These are phyloP conservation scores for Trametes versicolor DNA, from an alignment of 1,284 basidiomycete species.

Conservation along the genomic window DNA sequence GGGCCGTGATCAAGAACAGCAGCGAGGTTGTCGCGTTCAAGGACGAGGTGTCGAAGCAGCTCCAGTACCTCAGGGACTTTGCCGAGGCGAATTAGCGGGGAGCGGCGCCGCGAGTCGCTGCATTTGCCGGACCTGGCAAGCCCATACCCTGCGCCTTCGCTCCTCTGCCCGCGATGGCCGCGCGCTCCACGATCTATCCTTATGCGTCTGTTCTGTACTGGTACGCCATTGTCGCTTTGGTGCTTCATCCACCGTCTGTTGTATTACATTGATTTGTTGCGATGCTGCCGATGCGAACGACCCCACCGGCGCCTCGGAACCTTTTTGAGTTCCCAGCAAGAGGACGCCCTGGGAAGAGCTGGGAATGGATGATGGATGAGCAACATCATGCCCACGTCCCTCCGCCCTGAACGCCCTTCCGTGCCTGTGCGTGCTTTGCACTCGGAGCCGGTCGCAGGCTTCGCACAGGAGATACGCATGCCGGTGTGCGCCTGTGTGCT, in stretches of 20 bases:
- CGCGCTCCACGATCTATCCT: slow-evolving; percentile 11
- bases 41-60: slow-evolving; percentile 73
- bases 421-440: slow-evolving; percentile 6
- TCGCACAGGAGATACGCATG: slow-evolving; percentile 4
- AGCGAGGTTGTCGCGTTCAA: slow-evolving; percentile 83
- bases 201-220: slow-evolving; percentile 12
- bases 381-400: background rate
- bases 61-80: slow-evolving; percentile 71
- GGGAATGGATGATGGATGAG: slow-evolving; percentile 1
- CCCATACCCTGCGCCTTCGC: background rate
- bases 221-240: background rate
- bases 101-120: background rate
- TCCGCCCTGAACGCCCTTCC: background rate
- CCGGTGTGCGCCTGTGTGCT: slow-evolving; percentile 7
- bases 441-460: slow-evolving; percentile 15
- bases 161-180: background rate
- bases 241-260: slow-evolving; percentile 17
- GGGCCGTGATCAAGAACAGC: slow-evolving; percentile 83
- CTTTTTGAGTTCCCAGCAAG: slow-evolving; percentile 11
- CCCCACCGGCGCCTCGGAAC: slow-evolving; percentile 3
- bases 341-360: slow-evolving; percentile 3
- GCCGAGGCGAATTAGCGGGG: slow-evolving; percentile 60
- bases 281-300: background rate
- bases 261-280: slow-evolving; percentile 13
- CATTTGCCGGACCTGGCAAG: background rate